Evolutionary conservation across 2,329 filamentous ascomycete genomes (phyloP).

Genomic region (Xylaria sp.): DNA sequence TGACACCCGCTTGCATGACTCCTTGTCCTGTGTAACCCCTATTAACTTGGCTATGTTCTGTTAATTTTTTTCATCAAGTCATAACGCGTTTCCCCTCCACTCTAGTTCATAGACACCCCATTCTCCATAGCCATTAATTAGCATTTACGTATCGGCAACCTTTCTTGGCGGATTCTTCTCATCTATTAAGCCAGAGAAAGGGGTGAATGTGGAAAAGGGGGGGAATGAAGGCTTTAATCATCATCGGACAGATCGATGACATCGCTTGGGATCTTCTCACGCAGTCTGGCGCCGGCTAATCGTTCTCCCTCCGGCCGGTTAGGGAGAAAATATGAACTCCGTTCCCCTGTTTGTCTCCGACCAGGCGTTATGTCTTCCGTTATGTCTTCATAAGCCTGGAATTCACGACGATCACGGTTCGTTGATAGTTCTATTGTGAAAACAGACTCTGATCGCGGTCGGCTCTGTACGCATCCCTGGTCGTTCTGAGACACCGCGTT

Average conservation of each 20-base stretch:
- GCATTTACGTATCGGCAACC: too few relatives aligned
- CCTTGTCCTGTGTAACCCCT: too few relatives aligned
- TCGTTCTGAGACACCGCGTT: background rate
- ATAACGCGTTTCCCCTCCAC: background rate
- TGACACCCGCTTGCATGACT: too few relatives aligned
- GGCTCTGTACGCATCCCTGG: background rate
- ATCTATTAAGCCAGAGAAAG: too few relatives aligned
- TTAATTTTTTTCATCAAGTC: too few relatives aligned
- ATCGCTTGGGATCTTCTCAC: background rate
- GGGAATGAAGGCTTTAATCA: background rate
- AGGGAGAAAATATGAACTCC: slow-evolving; percentile 9
- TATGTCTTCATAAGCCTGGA: background rate
- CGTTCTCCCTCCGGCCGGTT: slow-evolving; percentile 9
- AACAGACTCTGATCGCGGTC: background rate
- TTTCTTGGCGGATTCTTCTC: too few relatives aligned
- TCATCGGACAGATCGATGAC: slow-evolving; percentile 17
- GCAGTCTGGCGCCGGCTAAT: slow-evolving; percentile 10
- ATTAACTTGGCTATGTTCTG: too few relatives aligned
- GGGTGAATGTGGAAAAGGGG: background rate
- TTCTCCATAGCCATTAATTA: too few relatives aligned
- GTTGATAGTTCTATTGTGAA: slow-evolving; percentile 10
- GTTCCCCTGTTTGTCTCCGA: slow-evolving; percentile 2
- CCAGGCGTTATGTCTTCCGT: slow-evolving; percentile 1
- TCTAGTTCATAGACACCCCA: background rate
- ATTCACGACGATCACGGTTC: background rate